phyloP scores from a whole-genome alignment of 371 early-diverging fungal species.

The Mucor velutinosus region DNA sequence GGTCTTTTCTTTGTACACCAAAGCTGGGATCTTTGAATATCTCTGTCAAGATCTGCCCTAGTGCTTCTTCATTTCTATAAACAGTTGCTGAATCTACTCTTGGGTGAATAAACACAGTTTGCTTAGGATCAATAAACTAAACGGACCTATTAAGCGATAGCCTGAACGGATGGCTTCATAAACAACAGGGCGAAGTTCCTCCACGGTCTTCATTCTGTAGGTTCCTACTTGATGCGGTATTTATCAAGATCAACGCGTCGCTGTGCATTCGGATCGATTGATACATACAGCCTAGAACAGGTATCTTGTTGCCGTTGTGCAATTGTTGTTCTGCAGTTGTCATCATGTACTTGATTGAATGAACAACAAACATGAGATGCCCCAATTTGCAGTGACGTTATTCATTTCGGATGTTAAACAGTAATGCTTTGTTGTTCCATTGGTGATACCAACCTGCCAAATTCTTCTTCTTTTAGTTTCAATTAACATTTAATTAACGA shows the following conservation, averaged over 20 bases:
- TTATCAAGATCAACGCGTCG: neutral
- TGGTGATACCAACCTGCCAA: conserved; percentile 8
- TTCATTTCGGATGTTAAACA: conserved; percentile 2
- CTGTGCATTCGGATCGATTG: neutral
- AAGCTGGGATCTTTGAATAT: conserved; percentile 59
- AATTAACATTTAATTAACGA: neutral
- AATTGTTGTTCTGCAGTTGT: neutral
- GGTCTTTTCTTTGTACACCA: conserved; percentile 71
- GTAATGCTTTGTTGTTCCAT: neutral
- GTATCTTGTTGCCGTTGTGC: conserved; percentile 15
- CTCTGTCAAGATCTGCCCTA: conserved; percentile 73
- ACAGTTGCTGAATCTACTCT: conserved; percentile 70
- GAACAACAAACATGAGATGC: neutral
- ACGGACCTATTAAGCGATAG: conserved; percentile 72
- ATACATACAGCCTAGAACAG: conserved; percentile 20
- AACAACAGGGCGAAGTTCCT: conserved; percentile 49
- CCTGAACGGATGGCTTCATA: conserved; percentile 62
- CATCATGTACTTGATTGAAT: neutral
- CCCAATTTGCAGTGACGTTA: neutral
- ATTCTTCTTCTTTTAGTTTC: neutral
- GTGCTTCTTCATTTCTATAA: conserved; percentile 84
- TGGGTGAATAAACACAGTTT: neutral
- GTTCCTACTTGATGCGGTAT: conserved; percentile 64
- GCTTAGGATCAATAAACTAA: neutral
- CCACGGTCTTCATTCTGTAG: conserved; percentile 61